These are phyloP conservation scores for apple (Malus domestica) DNA, from an alignment of 306 rosid species.

Conservation along the genomic window DNA sequence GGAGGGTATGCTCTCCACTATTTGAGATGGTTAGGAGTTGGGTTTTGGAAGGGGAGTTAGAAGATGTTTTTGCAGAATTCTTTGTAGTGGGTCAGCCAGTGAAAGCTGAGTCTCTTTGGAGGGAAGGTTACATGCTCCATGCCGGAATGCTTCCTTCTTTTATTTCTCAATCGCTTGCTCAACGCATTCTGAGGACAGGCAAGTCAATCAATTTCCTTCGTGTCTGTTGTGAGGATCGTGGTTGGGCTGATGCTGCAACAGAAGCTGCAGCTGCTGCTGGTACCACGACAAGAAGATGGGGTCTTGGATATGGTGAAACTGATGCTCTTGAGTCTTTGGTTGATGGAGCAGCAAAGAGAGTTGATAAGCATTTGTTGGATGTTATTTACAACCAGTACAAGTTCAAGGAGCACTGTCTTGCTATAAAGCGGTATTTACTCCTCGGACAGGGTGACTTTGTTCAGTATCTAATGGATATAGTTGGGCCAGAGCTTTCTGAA, in stretches of 20 bases:
- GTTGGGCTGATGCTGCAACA: slow-evolving; percentile 84
- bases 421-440: slow-evolving; percentile 80
- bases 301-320: slow-evolving; percentile 87
- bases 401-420: slow-evolving; percentile 94
- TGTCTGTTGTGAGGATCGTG: slow-evolving; percentile 89
- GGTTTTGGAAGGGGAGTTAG: slow-evolving; percentile 95
- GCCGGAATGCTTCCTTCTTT: slow-evolving; percentile 91
- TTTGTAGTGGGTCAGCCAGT: slow-evolving; percentile 85
- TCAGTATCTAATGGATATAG: slow-evolving; percentile 90
- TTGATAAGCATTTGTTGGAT: slow-evolving; percentile 83
- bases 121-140: slow-evolving; percentile 88
- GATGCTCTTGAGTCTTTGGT: slow-evolving; percentile 89
- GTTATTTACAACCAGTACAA: slow-evolving; percentile 72
- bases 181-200: slow-evolving; percentile 86
- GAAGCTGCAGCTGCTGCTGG: slow-evolving; percentile 76
- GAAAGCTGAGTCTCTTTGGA: slow-evolving; percentile 96
- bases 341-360: slow-evolving; percentile 86
- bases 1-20: slow-evolving; percentile 82
- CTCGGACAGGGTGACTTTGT: slow-evolving; percentile 99
- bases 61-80: slow-evolving; percentile 81
- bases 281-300: slow-evolving; percentile 64
- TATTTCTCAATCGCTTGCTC: slow-evolving; percentile 87
- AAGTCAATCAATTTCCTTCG: slow-evolving; percentile 92
- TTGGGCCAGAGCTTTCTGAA: slow-evolving; percentile 93
- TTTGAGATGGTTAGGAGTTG: slow-evolving; percentile 91